Conservation (phyloP, 2,329 filamentous ascomycete genomes). For the Bipolaris victoriae region DNA sequence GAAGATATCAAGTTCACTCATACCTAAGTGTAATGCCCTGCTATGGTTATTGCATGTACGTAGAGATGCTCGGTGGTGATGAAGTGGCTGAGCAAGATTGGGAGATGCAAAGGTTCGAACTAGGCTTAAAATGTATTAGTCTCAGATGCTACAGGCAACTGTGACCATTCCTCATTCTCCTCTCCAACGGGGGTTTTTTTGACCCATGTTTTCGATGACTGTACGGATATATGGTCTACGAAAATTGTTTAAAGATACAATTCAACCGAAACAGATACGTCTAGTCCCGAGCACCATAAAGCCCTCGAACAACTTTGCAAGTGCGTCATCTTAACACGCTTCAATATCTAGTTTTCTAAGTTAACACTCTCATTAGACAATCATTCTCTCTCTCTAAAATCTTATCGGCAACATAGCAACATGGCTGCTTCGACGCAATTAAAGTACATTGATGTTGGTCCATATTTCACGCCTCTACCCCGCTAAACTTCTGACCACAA, state of each 20-base stretch:
- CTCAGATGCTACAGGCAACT: conserved; percentile 3
- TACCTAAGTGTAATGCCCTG: neutral
- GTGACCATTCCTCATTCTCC: conserved; percentile 7
- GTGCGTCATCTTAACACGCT: conserved; percentile 15
- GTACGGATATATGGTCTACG: neutral
- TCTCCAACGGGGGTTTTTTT: conserved; percentile 5
- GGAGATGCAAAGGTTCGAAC: conserved; percentile 6
- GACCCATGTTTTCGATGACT: conserved; percentile 19
- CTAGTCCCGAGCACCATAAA: neutral
- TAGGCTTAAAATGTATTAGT: conserved; percentile 19
- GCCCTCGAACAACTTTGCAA: conserved; percentile 12
- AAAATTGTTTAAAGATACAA: neutral
- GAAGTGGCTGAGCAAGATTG: conserved; percentile 5
- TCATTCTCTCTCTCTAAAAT: neutral
- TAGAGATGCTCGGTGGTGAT: conserved; percentile 1
- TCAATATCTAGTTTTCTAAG: neutral
- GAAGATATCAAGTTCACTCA: neutral
- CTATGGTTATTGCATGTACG: neutral
- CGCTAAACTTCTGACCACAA: conserved; percentile 15
- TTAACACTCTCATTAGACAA: neutral
- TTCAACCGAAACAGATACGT: neutral
- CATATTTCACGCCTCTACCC: conserved; percentile 21
- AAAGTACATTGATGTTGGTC: conserved; percentile 54
- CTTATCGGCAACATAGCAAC: neutral
- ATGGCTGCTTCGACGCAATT: conserved; percentile 22